Conservation (phyloP, 2,329 filamentous ascomycete species). For the Ophiostoma himal-ulmi region DNA sequence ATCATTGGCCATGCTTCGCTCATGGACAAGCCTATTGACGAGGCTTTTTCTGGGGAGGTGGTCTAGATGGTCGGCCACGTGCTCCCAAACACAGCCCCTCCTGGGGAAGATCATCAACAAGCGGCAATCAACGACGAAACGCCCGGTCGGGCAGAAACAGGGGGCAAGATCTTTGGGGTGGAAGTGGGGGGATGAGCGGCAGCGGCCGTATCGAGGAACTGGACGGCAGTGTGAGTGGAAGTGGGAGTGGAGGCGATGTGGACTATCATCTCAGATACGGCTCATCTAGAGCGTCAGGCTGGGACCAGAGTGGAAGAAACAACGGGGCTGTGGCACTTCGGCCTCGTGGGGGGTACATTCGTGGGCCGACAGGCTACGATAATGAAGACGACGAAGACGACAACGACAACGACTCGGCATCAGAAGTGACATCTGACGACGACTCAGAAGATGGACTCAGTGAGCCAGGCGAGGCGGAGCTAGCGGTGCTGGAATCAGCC, state of each 20-base stretch:
- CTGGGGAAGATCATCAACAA: constrained; percentile 96
- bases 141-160: constrained; percentile 34
- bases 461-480: constrained; percentile 48
- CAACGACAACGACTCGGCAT: constrained; percentile 7
- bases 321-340: constrained; percentile 20
- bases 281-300: constrained; percentile 41
- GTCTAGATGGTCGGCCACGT: constrained; percentile 99
- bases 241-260: constrained; percentile 46
- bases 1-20: constrained; percentile 92
- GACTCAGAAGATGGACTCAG: constrained; percentile 42
- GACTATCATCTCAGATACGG: constrained; percentile 15
- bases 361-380: constrained; percentile 32
- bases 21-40: constrained; percentile 98
- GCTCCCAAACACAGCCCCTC: constrained; percentile 89
- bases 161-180: constrained; percentile 34
- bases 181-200: constrained; percentile 28
- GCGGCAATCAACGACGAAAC: constrained; percentile 49
- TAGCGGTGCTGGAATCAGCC: constrained; percentile 69
- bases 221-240: constrained; percentile 49
- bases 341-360: constrained; percentile 36
- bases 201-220: constrained; percentile 57
- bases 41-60: constrained; percentile 99
- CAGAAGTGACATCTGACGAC: constrained; percentile 37
- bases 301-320: constrained; percentile 39
- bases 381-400: constrained; percentile 16